Evolutionary conservation across 176 grass and related monocot genomes (phyloP), one percentile per base, ranked within the genome.

Genomic region (Tillandsia leiboldiana): DNA sequence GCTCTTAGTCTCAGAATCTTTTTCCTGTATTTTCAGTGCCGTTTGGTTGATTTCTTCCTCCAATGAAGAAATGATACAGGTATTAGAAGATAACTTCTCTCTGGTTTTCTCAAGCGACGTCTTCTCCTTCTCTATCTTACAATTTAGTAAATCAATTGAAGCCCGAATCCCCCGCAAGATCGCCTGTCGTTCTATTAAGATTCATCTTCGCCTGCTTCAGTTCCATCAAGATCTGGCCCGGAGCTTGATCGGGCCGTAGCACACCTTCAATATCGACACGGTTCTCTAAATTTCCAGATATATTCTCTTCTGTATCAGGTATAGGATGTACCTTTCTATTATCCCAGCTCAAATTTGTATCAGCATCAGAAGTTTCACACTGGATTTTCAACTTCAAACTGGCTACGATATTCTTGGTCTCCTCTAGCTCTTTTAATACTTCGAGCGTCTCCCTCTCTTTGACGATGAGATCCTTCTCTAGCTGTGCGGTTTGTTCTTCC

Each of bases 381-480:
- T 78, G 81, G 54, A 96, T 85, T 75, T 78, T 96, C 53, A 78
- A 72, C 59, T 96, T 96, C 8, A 96, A 71, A 26, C 76, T 69
- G 22, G 84, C 72, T 63, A 96, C 81, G 33, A 89, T 68, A 80
- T 89, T 86, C 75, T 91, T 96, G 66, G 88, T 77, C 33, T 83
- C 77, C 15, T 96, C 92, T 48, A 96, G 73, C 51, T 92, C 92
- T 81, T 96, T 89, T 26, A 92, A 65, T 23, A 96, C 86, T 65
- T 87, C 70, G 50, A 91, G 80, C 12, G 88, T 87, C 70, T 96
- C 88, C 64, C 73, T 96, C 62, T 96, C 92, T 74, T 96, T 96
- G 67, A 83, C 15, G 33, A 88, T 73, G 11, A 96, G 76, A 62
- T 96, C 83, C 14, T 85, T 87, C 64, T 96, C 92, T 17, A 89